These are phyloP conservation scores for Stentor roeselii DNA, from an alignment of 73 alveolate genomes.

Conservation along the genomic window DNA sequence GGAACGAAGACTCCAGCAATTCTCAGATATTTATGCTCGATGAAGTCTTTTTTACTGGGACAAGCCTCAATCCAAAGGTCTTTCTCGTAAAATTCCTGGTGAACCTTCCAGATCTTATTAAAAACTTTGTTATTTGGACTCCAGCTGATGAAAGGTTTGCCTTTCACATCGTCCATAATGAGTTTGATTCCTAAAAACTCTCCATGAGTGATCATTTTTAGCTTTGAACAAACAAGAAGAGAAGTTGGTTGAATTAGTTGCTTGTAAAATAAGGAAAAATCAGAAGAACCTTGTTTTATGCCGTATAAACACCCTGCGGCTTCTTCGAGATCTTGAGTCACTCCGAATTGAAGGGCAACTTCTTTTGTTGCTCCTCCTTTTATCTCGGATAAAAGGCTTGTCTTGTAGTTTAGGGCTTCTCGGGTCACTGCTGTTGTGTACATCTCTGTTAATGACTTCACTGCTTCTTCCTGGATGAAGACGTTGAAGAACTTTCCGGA, in stretches of 20 bases:
- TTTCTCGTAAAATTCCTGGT: background rate
- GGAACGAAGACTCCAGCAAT: slow-evolving; percentile 1
- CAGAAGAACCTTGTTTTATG: background rate
- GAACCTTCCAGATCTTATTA: slow-evolving; percentile 5
- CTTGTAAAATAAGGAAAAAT: background rate
- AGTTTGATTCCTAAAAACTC: slow-evolving; percentile 2
- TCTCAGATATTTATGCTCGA: slow-evolving; percentile 25
- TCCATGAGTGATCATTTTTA: slow-evolving; percentile 19
- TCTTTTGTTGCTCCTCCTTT: background rate
- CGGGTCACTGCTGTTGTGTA: background rate
- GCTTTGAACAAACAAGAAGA: background rate
- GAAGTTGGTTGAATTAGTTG: background rate
- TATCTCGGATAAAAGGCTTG: background rate
- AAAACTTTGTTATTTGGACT: slow-evolving; percentile 16
- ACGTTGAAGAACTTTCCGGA: background rate
- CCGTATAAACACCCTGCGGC: slow-evolving; percentile 26
- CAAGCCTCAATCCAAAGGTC: slow-evolving; percentile 16
- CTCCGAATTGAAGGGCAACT: background rate
- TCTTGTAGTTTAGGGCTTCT: background rate
- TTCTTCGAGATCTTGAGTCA: slow-evolving; percentile 2
- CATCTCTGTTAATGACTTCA: background rate
- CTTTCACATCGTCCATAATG: background rate
- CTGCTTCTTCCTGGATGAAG: slow-evolving; percentile 8
- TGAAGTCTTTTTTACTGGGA: background rate
- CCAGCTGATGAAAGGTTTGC: background rate